Conservation (phyloP, 139 green algal genomes). For the Nannochloris sp. region DNA sequence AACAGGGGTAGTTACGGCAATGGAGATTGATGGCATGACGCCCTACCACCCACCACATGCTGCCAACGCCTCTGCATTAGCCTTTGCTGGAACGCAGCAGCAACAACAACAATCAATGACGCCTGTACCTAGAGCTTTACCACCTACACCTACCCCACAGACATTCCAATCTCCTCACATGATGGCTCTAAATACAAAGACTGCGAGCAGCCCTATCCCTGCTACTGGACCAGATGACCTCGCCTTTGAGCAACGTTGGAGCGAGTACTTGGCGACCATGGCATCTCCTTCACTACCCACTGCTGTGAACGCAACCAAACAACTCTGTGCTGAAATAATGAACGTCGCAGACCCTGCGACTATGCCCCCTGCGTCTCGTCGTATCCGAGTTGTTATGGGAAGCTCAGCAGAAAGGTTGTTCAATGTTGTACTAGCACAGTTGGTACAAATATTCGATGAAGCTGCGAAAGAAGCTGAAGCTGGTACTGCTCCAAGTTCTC, state of each 20-base stretch:
- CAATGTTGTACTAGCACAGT: conserved; percentile 7
- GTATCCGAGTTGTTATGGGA: conserved; percentile 26
- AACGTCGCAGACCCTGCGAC: neutral
- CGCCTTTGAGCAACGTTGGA: conserved; percentile 16
- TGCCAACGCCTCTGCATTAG: neutral
- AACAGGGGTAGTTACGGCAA: neutral
- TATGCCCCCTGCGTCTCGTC: neutral
- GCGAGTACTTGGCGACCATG: conserved; percentile 4
- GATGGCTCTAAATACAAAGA: no score
- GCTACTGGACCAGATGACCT: conserved; percentile 3
- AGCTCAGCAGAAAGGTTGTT: conserved; percentile 20
- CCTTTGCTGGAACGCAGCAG: no score
- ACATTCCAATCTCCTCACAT: no score
- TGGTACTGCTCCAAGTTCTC: conserved; percentile 6
- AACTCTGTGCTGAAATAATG: conserved; percentile 64
- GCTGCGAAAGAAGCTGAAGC: conserved; percentile 4
- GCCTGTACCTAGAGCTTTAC: neutral
- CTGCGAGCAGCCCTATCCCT: neutral
- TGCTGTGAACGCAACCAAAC: conserved; percentile 73
- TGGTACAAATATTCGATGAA: conserved; percentile 20
- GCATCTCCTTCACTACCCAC: conserved; percentile 20
- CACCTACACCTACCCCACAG: neutral
- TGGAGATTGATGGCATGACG: neutral
- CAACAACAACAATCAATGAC: no score
- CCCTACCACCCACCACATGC: neutral